Evolutionary conservation across 2,329 filamentous ascomycete species (phyloP).

Genomic region (Penicillium thymicola): DNA sequence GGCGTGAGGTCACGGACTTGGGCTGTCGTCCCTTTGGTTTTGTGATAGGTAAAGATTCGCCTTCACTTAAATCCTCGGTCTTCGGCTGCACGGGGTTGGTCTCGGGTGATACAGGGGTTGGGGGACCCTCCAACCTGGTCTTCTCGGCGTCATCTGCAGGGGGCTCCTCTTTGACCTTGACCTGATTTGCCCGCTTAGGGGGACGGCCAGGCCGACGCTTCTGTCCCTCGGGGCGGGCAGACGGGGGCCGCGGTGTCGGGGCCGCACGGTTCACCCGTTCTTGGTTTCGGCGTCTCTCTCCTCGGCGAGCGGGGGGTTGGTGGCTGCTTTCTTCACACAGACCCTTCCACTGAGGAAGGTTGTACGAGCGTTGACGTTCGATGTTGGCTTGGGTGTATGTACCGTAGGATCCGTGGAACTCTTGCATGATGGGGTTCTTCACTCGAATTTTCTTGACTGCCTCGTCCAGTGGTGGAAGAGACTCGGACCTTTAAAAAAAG

Average conservation of each 20-base stretch:
- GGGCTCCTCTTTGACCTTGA: conserved; percentile 40
- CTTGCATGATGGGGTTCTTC: conserved; percentile 95
- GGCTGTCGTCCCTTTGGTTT: conserved; percentile 56
- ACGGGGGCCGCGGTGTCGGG: conserved; percentile 32
- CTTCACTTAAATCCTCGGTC: conserved; percentile 52
- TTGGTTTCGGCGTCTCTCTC: conserved; percentile 53
- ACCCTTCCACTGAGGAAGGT: conserved; percentile 91
- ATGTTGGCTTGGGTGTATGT: conserved; percentile 97
- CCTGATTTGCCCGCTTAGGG: conserved; percentile 37
- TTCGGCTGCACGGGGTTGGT: conserved; percentile 54
- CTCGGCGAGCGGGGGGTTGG: conserved; percentile 86
- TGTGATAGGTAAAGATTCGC: conserved; percentile 39
- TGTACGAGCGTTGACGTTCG: conserved; percentile 92
- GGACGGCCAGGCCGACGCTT: conserved; percentile 48
- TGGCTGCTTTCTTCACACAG: conserved; percentile 93
- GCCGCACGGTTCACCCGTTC: conserved; percentile 44
- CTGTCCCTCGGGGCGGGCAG: conserved; percentile 38
- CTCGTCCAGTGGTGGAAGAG: conserved; percentile 74
- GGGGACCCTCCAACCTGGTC: conserved; percentile 47
- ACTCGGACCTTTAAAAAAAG: conserved; percentile 54
- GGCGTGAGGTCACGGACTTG: conserved; percentile 76
- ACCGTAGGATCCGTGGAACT: conserved; percentile 93
- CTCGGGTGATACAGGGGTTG: conserved; percentile 53
- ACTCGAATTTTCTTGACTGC: conserved; percentile 88
- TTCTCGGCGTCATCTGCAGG: conserved; percentile 38